Conservation (phyloP, 352 stramenopile genomes). For the Pilasporangium apinafurcum region DNA sequence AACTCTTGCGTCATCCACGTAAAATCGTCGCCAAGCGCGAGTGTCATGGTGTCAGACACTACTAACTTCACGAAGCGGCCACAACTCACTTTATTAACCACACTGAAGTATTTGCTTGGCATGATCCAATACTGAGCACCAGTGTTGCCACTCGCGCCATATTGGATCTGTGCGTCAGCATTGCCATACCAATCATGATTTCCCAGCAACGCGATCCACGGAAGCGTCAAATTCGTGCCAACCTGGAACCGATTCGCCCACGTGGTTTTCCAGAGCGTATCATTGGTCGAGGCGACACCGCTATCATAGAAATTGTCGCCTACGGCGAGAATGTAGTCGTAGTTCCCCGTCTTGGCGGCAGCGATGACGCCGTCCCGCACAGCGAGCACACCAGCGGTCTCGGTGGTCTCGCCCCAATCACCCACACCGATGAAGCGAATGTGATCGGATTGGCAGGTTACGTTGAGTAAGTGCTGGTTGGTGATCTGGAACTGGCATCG, state of each 20-base stretch:
- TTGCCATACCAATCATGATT: conserved; percentile 41
- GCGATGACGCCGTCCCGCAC: conserved; percentile 21
- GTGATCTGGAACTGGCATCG: conserved; percentile 4
- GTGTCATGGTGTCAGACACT: conserved; percentile 22
- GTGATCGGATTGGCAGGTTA: conserved; percentile 10
- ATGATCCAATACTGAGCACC: conserved; percentile 31
- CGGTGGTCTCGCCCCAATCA: conserved; percentile 27
- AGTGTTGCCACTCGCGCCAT: conserved; percentile 4
- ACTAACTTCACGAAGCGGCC: conserved; percentile 25
- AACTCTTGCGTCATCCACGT: conserved; percentile 18
- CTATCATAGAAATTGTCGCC: conserved; percentile 43
- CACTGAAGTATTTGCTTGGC: conserved; percentile 25
- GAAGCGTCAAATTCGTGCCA: conserved; percentile 20
- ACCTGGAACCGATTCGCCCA: conserved; percentile 31
- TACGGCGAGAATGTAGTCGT: conserved; percentile 27
- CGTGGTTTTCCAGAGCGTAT: conserved; percentile 16
- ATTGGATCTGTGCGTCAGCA: conserved; percentile 23
- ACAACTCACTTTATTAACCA: conserved; percentile 14
- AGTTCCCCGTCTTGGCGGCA: conserved; percentile 12
- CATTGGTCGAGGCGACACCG: conserved; percentile 17
- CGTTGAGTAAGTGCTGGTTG: conserved; percentile 4
- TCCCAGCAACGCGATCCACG: conserved; percentile 29
- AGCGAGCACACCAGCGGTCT: conserved; percentile 13
- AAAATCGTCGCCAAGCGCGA: conserved; percentile 13
- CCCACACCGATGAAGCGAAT: conserved; percentile 26